Percentiles rank a stretch among this genome's conserved stretches.
phyloP scores from a whole-genome alignment of 441 rosid genomes.

The Adansonia gregorii region DNA sequence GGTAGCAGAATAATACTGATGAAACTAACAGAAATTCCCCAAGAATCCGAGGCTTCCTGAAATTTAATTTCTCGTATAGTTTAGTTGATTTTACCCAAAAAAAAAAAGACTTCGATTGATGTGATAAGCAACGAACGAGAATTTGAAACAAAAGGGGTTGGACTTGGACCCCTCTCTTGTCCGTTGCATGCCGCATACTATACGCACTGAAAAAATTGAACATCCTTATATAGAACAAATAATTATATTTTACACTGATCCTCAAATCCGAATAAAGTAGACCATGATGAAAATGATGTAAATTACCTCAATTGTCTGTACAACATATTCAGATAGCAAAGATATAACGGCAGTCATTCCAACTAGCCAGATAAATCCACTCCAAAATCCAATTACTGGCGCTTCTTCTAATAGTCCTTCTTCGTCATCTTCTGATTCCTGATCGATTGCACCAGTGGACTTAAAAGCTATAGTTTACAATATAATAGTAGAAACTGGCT shows the following conservation, averaged over 20 bases:
- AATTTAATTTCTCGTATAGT: background rate
- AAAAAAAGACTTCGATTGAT: background rate
- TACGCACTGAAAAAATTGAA: background rate
- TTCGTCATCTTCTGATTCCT: slow-evolving; percentile 47
- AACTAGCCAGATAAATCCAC: slow-evolving; percentile 77
- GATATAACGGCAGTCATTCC: slow-evolving; percentile 88
- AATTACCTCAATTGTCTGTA: slow-evolving; percentile 79
- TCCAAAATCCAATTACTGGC: slow-evolving; percentile 79
- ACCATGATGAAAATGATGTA: background rate
- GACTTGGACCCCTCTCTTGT: background rate
- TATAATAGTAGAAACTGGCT: background rate
- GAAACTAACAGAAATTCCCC: slow-evolving; percentile 89
- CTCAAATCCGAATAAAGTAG: background rate
- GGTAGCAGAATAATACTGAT: slow-evolving; percentile 90
- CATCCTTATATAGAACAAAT: background rate
- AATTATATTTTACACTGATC: background rate
- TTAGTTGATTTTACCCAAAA: background rate
- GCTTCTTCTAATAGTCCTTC: slow-evolving; percentile 46
- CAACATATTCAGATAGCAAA: slow-evolving; percentile 78
- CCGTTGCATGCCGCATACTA: background rate
- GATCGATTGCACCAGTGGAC: slow-evolving; percentile 7
- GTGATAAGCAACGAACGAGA: background rate
- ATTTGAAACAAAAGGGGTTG: background rate
- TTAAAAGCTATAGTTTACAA: background rate
- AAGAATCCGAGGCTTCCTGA: slow-evolving; percentile 79